phyloP scores from a whole-genome alignment of 2,329 filamentous ascomycete genomes.

The Trichoderma simmonsii region DNA sequence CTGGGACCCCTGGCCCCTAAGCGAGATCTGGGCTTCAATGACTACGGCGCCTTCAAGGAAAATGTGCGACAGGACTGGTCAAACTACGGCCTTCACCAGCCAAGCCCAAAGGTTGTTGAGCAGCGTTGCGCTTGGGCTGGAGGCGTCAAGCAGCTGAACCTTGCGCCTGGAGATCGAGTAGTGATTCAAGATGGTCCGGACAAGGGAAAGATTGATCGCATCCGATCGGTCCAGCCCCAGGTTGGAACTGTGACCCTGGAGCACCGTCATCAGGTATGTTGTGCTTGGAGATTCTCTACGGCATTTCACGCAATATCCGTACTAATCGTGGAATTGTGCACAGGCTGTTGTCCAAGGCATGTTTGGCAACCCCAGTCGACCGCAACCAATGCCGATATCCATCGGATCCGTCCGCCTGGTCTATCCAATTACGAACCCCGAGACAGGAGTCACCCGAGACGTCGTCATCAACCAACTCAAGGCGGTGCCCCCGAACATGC shows the following conservation, averaged over 20 bases:
- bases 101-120: constrained; percentile 36
- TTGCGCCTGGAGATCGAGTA: constrained; percentile 72
- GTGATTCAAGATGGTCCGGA: constrained; percentile 75
- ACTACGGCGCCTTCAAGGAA: constrained; percentile 55
- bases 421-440: constrained; percentile 65
- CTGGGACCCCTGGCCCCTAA: constrained; percentile 75
- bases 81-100: constrained; percentile 29
- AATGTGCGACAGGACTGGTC: constrained; percentile 37
- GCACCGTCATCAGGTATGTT: constrained; percentile 61
- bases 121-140: constrained; percentile 55
- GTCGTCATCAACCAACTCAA: constrained; percentile 72
- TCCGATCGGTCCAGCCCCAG: constrained; percentile 54
- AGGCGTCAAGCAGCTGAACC: constrained; percentile 54
- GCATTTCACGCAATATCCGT: background rate
- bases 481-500: constrained; percentile 48
- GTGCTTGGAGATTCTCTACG: background rate
- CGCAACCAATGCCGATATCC: constrained; percentile 51
- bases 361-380: constrained; percentile 31
- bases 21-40: constrained; percentile 63
- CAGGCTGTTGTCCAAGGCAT: constrained; percentile 31
- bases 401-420: constrained; percentile 78
- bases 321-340: background rate
- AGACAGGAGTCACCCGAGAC: constrained; percentile 65
- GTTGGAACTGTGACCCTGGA: constrained; percentile 60
- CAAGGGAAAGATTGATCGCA: constrained; percentile 78